Conservation (phyloP, 306 rosid genomes). For the Notholithocarpus densiflorus region DNA sequence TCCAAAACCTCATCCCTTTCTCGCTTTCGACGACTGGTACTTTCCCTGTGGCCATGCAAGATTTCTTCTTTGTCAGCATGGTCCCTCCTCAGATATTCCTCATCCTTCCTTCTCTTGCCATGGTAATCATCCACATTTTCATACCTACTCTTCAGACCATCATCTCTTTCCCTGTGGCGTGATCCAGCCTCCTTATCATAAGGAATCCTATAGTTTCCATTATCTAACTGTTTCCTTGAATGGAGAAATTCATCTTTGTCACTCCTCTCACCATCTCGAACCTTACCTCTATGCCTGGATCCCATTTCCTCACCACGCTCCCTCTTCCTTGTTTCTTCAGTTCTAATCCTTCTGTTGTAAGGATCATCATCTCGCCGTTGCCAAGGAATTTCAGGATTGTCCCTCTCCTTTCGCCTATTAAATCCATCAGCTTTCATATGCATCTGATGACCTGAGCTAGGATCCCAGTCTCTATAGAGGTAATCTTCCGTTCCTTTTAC, state of each 20-base stretch:
- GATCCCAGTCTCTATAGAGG: conserved; percentile 70
- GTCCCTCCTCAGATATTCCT: conserved; percentile 74
- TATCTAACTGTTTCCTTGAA: conserved; percentile 69
- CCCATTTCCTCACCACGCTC: conserved; percentile 57
- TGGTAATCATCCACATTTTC: conserved; percentile 76
- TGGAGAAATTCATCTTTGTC: conserved; percentile 66
- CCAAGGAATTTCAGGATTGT: conserved; percentile 68
- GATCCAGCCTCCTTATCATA: conserved; percentile 76
- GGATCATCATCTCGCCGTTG: conserved; percentile 76
- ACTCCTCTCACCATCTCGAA: conserved; percentile 69
- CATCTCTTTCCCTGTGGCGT: conserved; percentile 85
- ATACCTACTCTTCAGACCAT: conserved; percentile 66
- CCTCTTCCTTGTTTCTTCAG: conserved; percentile 87
- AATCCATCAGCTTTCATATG: conserved; percentile 65
- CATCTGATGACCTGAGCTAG: conserved; percentile 54
- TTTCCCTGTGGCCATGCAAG: conserved; percentile 65
- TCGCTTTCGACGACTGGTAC: conserved; percentile 54
- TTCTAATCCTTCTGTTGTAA: conserved; percentile 65
- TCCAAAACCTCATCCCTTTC: conserved; percentile 83
- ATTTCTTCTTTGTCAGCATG: conserved; percentile 73
- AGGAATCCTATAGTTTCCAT: conserved; percentile 78
- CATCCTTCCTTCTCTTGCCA: conserved; percentile 86
- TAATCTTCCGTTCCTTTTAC: conserved; percentile 67
- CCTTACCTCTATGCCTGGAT: conserved; percentile 60
- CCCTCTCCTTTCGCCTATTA: conserved; percentile 79